phyloP scores from a whole-genome alignment of 2,329 filamentous ascomycete genomes.

The Volutella citrinella region DNA sequence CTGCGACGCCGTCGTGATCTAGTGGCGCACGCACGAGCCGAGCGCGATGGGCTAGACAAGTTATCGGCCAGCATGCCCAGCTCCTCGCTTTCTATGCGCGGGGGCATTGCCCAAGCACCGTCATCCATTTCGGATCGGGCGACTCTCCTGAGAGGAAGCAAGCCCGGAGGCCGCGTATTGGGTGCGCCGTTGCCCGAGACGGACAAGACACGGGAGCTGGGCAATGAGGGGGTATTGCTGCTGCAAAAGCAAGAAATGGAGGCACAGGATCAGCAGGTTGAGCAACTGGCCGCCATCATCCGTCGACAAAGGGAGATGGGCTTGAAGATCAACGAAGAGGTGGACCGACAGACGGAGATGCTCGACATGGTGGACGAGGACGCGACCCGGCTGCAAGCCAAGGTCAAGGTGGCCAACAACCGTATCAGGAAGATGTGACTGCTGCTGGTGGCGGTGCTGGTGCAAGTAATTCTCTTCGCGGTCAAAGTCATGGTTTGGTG shows the following conservation, averaged over 20 bases:
- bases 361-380: conserved; percentile 65
- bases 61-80: conserved; percentile 57
- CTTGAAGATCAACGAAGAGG: conserved; percentile 70
- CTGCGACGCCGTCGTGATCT: conserved; percentile 69
- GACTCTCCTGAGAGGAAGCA: conserved; percentile 40
- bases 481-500: conserved; percentile 31
- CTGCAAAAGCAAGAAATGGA: conserved; percentile 72
- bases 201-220: conserved; percentile 70
- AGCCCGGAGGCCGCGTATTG: conserved; percentile 60
- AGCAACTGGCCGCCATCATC: conserved; percentile 66
- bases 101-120: conserved; percentile 49
- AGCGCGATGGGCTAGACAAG: conserved; percentile 73
- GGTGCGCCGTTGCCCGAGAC: conserved; percentile 73
- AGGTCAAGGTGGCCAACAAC: conserved; percentile 72
- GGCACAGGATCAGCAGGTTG: conserved; percentile 72
- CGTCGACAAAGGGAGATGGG: conserved; percentile 75
- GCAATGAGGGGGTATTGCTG: conserved; percentile 71
- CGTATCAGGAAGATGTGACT: conserved; percentile 64
- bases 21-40: conserved; percentile 65
- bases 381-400: conserved; percentile 61
- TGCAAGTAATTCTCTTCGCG: conserved; percentile 26
- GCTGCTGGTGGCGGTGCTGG: conserved; percentile 17
- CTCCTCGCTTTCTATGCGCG: conserved; percentile 21
- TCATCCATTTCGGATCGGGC: conserved; percentile 48
- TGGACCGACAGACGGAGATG: conserved; percentile 69